Percentiles rank a stretch among this genome's conserved stretches.
Evolutionary conservation across 164 flowering plant genomes (phyloP).

Genomic region (Cinnamomum chago): DNA sequence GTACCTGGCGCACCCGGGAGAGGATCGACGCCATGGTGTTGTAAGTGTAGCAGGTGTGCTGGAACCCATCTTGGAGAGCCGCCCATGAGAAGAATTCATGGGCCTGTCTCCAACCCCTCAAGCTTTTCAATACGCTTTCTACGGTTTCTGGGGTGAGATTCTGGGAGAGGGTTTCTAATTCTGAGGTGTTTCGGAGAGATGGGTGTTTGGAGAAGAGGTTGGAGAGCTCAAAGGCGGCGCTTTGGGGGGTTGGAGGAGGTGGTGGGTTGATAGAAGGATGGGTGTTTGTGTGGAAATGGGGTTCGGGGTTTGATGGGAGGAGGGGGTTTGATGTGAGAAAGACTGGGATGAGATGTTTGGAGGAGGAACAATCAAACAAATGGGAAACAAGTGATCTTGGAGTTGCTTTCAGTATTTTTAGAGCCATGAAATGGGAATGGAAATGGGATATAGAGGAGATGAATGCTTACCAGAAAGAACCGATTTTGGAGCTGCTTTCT

Average conservation of each 20-base stretch:
- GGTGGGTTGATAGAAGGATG: neutral
- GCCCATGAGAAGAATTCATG: slow-evolving; percentile 71
- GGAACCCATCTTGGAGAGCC: slow-evolving; percentile 43
- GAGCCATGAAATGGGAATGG: slow-evolving; percentile 1
- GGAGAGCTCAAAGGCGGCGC: slow-evolving; percentile 24
- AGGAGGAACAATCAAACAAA: neutral
- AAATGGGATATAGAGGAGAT: neutral
- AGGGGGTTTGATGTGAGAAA: neutral
- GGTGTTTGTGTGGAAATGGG: neutral
- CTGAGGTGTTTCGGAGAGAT: slow-evolving; percentile 12
- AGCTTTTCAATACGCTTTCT: slow-evolving; percentile 42
- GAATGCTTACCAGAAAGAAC: neutral
- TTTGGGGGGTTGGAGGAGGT: neutral
- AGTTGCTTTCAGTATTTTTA: neutral
- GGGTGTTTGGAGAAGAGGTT: slow-evolving; percentile 40
- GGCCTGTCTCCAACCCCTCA: slow-evolving; percentile 56
- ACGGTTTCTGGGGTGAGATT: slow-evolving; percentile 47
- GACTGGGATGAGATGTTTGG: neutral
- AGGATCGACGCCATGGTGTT: slow-evolving; percentile 77
- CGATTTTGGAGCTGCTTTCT: too few relatives aligned
- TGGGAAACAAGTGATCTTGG: too few relatives aligned
- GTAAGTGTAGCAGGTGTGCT: slow-evolving; percentile 59
- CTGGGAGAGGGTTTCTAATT: slow-evolving; percentile 6
- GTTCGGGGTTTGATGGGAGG: neutral
- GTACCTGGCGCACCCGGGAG: slow-evolving; percentile 54